phyloP scores from a whole-genome alignment of 306 rosid genomes.

The Ormosia semicastrata region DNA sequence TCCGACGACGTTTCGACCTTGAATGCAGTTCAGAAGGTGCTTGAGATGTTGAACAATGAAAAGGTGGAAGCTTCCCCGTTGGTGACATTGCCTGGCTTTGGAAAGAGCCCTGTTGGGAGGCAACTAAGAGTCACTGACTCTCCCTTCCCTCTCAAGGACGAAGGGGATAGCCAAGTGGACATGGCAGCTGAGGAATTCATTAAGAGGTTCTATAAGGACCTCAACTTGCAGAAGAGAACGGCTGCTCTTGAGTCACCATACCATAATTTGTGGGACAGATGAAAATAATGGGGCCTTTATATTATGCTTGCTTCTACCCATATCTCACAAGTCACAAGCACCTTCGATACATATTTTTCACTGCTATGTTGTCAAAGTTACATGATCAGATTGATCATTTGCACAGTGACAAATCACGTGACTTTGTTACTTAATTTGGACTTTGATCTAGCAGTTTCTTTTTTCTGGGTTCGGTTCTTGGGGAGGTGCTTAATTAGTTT shows the following conservation, averaged over 20 bases:
- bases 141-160: slow-evolving; percentile 72
- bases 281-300: not conserved
- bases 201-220: slow-evolving; percentile 63
- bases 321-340: not conserved
- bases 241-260: slow-evolving; percentile 55
- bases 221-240: slow-evolving; percentile 45
- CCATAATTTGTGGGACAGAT: slow-evolving; percentile 34
- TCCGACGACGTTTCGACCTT: slow-evolving; percentile 55
- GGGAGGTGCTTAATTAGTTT: not conserved
- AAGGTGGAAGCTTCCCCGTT: slow-evolving; percentile 54
- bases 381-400: slow-evolving; percentile 1
- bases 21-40: slow-evolving; percentile 56
- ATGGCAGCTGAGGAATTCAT: slow-evolving; percentile 80
- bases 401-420: not conserved
- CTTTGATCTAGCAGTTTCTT: not conserved
- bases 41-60: slow-evolving; percentile 51
- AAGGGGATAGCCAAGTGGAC: slow-evolving; percentile 64
- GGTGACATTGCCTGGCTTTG: slow-evolving; percentile 70
- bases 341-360: not conserved
- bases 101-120: slow-evolving; percentile 67
- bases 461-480: not conserved
- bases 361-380: slow-evolving; percentile 7
- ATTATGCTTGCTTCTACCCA: not conserved
- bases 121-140: slow-evolving; percentile 86
- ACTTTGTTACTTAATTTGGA: not conserved